These are phyloP conservation scores for Rhizophlyctis rosea DNA, from an alignment of 192 early-diverging fungal species.

Conservation along the genomic window DNA sequence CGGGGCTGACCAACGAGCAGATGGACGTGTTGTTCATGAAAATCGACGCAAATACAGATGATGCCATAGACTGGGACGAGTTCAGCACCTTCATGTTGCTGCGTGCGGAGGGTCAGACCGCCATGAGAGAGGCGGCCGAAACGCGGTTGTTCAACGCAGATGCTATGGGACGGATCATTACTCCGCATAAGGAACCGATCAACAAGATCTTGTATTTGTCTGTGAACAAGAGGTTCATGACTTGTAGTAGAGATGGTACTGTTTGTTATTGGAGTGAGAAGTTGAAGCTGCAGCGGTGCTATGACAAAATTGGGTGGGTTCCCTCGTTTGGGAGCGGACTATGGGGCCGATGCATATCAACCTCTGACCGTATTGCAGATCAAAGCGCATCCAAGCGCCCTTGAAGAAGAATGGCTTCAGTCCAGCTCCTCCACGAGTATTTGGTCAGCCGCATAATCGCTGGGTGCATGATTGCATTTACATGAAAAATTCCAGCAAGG, in stretches of 20 bases:
- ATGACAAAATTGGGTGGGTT: slow-evolving; percentile 35
- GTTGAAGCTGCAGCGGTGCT: slow-evolving; percentile 43
- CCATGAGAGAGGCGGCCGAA: slow-evolving; percentile 46
- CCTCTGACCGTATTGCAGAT: neutral
- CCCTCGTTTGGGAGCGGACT: too few species aligned
- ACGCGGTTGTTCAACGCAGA: slow-evolving; percentile 36
- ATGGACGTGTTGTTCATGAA: slow-evolving; percentile 58
- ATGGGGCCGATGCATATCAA: too few species aligned
- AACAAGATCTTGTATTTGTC: slow-evolving; percentile 33
- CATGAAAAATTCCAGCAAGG: slow-evolving; percentile 39
- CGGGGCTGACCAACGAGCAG: slow-evolving; percentile 49
- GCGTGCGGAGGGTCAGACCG: slow-evolving; percentile 43
- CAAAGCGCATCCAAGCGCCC: neutral
- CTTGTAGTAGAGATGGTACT: slow-evolving; percentile 44
- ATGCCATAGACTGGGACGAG: slow-evolving; percentile 56
- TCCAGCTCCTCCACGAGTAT: too few species aligned
- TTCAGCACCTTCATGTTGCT: slow-evolving; percentile 57
- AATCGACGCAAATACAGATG: slow-evolving; percentile 57
- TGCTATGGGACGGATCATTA: slow-evolving; percentile 8
- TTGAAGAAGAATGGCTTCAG: too few species aligned
- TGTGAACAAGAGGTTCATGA: slow-evolving; percentile 32
- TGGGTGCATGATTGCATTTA: slow-evolving; percentile 48
- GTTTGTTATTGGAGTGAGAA: slow-evolving; percentile 50
- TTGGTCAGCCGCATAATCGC: slow-evolving; percentile 22
- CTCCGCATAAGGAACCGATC: slow-evolving; percentile 48